Percentiles rank a stretch among this genome's conserved stretches.
Conservation (phyloP, 2,329 filamentous ascomycete species). For the Escovopsis sp. region DNA sequence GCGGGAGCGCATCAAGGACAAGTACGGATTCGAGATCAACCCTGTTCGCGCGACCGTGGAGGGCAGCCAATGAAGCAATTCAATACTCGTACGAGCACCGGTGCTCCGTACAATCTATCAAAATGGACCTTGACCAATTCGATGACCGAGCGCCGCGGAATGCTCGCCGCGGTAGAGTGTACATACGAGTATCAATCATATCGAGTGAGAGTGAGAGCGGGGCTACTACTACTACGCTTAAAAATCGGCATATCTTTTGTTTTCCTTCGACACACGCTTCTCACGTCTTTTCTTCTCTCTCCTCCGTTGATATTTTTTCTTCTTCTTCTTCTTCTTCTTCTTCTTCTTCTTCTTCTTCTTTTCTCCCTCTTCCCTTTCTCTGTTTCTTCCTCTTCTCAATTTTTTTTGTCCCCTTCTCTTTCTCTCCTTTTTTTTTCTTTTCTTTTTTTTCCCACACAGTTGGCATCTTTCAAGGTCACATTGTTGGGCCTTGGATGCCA, state of each 20-base stretch:
- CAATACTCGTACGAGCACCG: too few relatives aligned
- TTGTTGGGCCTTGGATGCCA: background rate
- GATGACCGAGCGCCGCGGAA: too few relatives aligned
- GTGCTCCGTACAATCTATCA: too few relatives aligned
- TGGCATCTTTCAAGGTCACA: background rate
- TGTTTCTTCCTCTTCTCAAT: constrained; percentile 8
- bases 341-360: constrained; percentile 5
- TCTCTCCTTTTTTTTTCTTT: constrained; percentile 12
- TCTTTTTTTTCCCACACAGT: background rate
- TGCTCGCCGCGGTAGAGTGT: too few relatives aligned
- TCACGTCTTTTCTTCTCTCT: too few relatives aligned
- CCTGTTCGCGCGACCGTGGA: constrained; percentile 41
- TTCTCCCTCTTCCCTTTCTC: too few relatives aligned
- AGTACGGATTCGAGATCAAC: constrained; percentile 75
- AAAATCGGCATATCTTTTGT: constrained; percentile 19
- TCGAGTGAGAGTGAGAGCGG: constrained; percentile 16
- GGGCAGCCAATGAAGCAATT: constrained; percentile 21
- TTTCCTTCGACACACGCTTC: too few relatives aligned
- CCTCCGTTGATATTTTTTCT: too few relatives aligned
- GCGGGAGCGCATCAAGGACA: constrained; percentile 66
- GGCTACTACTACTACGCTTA: constrained; percentile 26
- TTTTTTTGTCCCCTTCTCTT: too few relatives aligned
- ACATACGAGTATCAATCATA: too few relatives aligned
- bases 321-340: constrained; percentile 13
- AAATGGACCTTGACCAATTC: too few relatives aligned